These are phyloP conservation scores for Huntiella omanensis DNA, from an alignment of 2,329 filamentous ascomycete species.

Conservation along the genomic window DNA sequence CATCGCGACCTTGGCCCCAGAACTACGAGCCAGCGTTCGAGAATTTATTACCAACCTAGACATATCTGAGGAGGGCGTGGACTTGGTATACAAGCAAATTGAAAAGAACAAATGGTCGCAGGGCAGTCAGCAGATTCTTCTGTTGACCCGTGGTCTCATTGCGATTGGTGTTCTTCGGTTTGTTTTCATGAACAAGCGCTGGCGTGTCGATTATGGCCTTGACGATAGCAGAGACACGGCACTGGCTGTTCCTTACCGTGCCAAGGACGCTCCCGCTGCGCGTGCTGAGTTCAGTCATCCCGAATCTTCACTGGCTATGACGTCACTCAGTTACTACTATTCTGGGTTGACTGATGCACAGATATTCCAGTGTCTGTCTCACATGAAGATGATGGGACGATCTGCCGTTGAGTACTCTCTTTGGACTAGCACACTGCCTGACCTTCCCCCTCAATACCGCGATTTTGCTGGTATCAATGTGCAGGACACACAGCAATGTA, in stretches of 20 bases:
- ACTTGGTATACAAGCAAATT: constrained; percentile 19
- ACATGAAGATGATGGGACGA: constrained; percentile 33
- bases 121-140: constrained; percentile 18
- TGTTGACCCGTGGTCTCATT: constrained; percentile 37
- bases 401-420: constrained; percentile 28
- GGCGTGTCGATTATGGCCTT: constrained; percentile 45
- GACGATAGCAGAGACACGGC: constrained; percentile 23
- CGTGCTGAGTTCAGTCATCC: constrained; percentile 44
- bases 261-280: constrained; percentile 36
- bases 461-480: constrained; percentile 37
- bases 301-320: constrained; percentile 36
- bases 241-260: constrained; percentile 39
- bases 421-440: constrained; percentile 24
- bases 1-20: constrained; percentile 19
- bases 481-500: constrained; percentile 31
- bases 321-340: constrained; percentile 37
- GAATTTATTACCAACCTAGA: constrained; percentile 26
- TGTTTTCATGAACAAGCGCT: constrained; percentile 36
- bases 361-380: constrained; percentile 26
- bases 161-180: constrained; percentile 35
- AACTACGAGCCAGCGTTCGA: constrained; percentile 17
- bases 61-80: constrained; percentile 17
- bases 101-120: constrained; percentile 17
- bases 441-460: constrained; percentile 20
- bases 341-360: constrained; percentile 32